These are phyloP conservation scores for Echeveria elegans DNA, from an alignment of 164 flowering plant species.

Conservation along the genomic window DNA sequence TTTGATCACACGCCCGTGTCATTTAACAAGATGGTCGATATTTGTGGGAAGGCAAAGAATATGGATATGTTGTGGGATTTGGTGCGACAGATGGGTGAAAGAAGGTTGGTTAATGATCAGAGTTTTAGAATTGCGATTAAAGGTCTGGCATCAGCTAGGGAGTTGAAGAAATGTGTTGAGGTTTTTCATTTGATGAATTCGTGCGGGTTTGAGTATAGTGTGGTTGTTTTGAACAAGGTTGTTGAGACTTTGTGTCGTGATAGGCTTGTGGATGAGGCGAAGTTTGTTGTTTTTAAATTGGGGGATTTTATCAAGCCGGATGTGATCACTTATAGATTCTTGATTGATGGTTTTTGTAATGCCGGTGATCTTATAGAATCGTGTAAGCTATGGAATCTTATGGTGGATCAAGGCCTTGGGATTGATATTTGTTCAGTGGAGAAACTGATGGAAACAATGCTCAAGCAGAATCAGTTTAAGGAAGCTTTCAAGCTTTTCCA, in stretches of 20 bases:
- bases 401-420: conserved; percentile 71
- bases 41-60: conserved; percentile 55
- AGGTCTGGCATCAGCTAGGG: conserved; percentile 57
- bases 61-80: conserved; percentile 61
- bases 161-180: conserved; percentile 75
- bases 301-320: conserved; percentile 40
- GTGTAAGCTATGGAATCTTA: conserved; percentile 72
- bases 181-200: conserved; percentile 68
- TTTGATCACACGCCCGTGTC: conserved; percentile 53
- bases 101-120: conserved; percentile 35
- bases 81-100: conserved; percentile 30
- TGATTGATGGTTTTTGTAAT: conserved; percentile 69
- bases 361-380: conserved; percentile 68
- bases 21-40: conserved; percentile 66
- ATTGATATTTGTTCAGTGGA: conserved; percentile 38
- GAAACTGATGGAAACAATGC: conserved; percentile 58
- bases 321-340: conserved; percentile 41
- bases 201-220: conserved; percentile 34
- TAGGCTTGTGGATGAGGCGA: conserved; percentile 66
- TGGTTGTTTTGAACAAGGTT: conserved; percentile 51
- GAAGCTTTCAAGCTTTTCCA: conserved; percentile 68
- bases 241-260: conserved; percentile 45
- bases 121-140: conserved; percentile 50
- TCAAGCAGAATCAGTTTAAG: conserved; percentile 46
- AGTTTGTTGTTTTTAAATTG: conserved; percentile 46